Percentiles rank a stretch among this genome's conserved stretches.
These are phyloP conservation scores for Zea luxurians DNA, from an alignment of 176 grass and related monocot genomes.

Conservation along the genomic window DNA sequence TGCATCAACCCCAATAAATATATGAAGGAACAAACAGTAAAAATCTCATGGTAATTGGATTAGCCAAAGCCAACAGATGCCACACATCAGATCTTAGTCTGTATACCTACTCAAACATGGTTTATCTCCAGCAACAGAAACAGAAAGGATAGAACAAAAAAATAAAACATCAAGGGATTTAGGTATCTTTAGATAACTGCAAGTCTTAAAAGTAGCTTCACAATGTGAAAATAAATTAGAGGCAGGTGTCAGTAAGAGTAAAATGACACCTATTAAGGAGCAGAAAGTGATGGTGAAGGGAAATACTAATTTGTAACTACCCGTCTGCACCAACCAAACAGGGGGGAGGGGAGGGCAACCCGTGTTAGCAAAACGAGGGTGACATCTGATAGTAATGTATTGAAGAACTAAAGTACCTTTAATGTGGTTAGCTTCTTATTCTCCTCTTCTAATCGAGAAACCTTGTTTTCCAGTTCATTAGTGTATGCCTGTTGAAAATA, in stretches of 20 bases:
- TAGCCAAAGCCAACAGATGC: constrained; percentile 2
- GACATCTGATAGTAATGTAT: constrained; percentile 10
- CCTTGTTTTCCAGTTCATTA: constrained; percentile 98
- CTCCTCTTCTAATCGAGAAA: constrained; percentile 87
- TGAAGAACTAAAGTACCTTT: constrained; percentile 61
- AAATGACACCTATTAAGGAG: background rate
- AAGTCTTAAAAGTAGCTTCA: constrained; percentile 23
- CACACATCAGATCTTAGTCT: constrained; percentile 11
- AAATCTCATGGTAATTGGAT: constrained; percentile 30
- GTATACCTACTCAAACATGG: background rate
- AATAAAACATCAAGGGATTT: background rate
- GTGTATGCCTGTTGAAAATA: constrained; percentile 86
- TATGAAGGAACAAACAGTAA: constrained; percentile 7
- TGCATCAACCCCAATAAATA: background rate
- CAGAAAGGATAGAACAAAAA: constrained; percentile 13
- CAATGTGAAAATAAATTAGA: constrained; percentile 1
- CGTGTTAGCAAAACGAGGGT: background rate
- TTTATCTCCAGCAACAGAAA: background rate
- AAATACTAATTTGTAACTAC: background rate
- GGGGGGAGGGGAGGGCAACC: background rate
- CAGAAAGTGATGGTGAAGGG: background rate
- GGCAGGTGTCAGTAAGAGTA: background rate
- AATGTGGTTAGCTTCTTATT: constrained; percentile 80
- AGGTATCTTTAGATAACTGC: constrained; percentile 7
- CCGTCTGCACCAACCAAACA: constrained; percentile 19